These are phyloP conservation scores for Melampsora abietis-canadensis DNA, from an alignment of 1,284 basidiomycete species.

Conservation along the genomic window DNA sequence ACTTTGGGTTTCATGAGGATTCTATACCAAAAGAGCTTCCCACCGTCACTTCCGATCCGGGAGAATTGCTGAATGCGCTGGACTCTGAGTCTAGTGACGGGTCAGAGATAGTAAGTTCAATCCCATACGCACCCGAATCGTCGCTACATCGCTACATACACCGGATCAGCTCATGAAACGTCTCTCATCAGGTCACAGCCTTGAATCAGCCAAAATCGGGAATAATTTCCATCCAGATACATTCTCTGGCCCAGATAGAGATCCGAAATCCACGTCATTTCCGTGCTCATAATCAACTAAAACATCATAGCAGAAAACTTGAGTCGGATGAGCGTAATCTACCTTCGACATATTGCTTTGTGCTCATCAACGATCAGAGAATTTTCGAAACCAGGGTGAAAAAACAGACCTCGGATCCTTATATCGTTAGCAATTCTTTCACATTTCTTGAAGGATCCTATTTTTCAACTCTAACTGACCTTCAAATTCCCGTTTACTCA, in stretches of 20 bases:
- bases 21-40: not conserved
- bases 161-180: no score
- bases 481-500: not conserved
- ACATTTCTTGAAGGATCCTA: not conserved
- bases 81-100: no score
- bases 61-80: no score
- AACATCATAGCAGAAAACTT: not conserved
- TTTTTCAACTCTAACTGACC: no score
- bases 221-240: not conserved
- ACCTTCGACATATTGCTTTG: conserved; percentile 4
- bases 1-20: not conserved
- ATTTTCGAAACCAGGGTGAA: conserved; percentile 2
- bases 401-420: conserved; percentile 1
- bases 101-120: no score
- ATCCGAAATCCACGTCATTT: conserved; percentile 2
- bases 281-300: not conserved
- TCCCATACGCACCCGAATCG: no score
- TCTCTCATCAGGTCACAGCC: no score
- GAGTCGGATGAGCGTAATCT: conserved; percentile 5
- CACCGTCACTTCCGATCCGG: not conserved
- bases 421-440: not conserved
- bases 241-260: not conserved
- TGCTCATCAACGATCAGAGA: conserved; percentile 1
- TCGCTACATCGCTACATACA: no score
- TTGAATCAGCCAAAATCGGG: not conserved